Base-by-base conservation (phyloP, 306 rosid genomes). In the Albizia julibrissin region DNA sequence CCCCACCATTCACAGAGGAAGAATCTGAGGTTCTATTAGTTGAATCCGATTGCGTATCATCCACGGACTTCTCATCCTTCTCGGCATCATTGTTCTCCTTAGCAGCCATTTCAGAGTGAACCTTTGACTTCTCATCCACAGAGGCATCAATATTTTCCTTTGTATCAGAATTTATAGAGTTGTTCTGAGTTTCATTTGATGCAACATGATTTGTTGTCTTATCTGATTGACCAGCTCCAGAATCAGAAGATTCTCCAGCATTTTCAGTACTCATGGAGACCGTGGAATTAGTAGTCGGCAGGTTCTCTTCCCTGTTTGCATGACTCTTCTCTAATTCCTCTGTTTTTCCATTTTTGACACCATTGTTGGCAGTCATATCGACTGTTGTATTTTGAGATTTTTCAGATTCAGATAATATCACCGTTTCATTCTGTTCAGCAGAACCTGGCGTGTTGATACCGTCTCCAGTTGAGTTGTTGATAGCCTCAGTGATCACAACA, bases 61-160 rank as follows among this genome's bases (percentile, higher is more conserved):
- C 87, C 21, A 78, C 85, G 18, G 87, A 85, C 82, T 83, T 84
- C 42, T 82, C 91, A 16, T 89, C 87, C 80, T 87, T 76, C 18
- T 67, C 24, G 43, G 78, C 14, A 69, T 21, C 52, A 40, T 18
- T 46, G 24, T 80, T 87, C 84, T 76, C 89, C 79, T 85, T 85
- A 80, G 74, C 76, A 24, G 69, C 79, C 1, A 87, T 72, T 69
- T 88, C 87, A 13, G 58, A 61, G 42, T 59, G 72, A 69, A 62
- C 85, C 8, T 74, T 80, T 21, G 85, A 81, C 83, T 89, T 86
- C 67, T 83, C 90, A 66, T 84, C 77, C 52, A 82, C 74, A 47
- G 82, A 56, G 44, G 82, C 71, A 86, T 82, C 90, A 6, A 69
- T 43, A 59, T 73, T 90, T 84, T 75, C 90, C 84, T 85, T 86